Conservation (phyloP, 1,284 basidiomycete genomes). For the Pascua sp. region DNA sequence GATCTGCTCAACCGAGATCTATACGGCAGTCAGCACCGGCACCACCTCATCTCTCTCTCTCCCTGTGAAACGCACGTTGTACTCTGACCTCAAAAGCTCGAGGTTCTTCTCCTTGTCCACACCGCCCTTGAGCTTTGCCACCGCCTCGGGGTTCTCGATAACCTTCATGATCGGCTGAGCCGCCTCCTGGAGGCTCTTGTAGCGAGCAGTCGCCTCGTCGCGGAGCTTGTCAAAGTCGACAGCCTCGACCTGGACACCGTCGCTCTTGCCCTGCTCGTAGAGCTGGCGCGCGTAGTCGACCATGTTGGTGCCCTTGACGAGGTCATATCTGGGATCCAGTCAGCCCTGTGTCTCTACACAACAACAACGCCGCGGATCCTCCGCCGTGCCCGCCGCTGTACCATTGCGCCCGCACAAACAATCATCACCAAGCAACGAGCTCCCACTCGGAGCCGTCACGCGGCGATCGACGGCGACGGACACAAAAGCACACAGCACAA, state of each 20-base stretch:
- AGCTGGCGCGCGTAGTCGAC: slow-evolving; percentile 80
- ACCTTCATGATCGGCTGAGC: slow-evolving; percentile 91
- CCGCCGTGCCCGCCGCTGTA: too few species aligned
- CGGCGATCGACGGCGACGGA: too few species aligned
- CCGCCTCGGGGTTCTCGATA: slow-evolving; percentile 94
- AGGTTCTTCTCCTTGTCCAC: slow-evolving; percentile 96
- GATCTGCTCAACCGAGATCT: slow-evolving; percentile 93
- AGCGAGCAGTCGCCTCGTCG: slow-evolving; percentile 74
- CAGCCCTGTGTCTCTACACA: neutral
- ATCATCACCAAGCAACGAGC: too few species aligned
- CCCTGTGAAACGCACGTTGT: slow-evolving; percentile 61
- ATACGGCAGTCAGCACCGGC: slow-evolving; percentile 6
- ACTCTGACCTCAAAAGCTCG: slow-evolving; percentile 89
- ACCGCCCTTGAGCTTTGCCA: slow-evolving; percentile 61
- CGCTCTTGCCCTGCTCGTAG: slow-evolving; percentile 66
- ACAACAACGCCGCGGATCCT: neutral
- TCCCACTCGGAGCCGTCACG: too few species aligned
- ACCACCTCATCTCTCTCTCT: neutral
- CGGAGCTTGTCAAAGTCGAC: slow-evolving; percentile 73
- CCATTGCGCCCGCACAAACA: neutral
- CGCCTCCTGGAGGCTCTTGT: slow-evolving; percentile 78
- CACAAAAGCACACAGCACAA: too few species aligned
- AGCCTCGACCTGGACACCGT: slow-evolving; percentile 18
- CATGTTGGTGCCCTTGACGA: slow-evolving; percentile 95
- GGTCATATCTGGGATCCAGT: slow-evolving; percentile 65